Evolutionary conservation across 805 yeast genomes (phyloP).

Genomic region (Starmera quercuum): DNA sequence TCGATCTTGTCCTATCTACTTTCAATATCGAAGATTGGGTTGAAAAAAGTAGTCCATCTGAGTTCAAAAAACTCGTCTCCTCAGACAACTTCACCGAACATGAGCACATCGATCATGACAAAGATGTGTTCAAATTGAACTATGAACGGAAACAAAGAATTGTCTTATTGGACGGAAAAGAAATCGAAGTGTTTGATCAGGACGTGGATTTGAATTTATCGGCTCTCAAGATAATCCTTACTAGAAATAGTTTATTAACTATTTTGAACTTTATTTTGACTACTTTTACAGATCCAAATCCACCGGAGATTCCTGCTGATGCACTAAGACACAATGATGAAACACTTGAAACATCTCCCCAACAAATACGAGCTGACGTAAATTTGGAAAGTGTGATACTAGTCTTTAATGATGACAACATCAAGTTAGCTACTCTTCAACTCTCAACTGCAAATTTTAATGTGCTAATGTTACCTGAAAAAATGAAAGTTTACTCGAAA

Average conservation of each 20-base stretch:
- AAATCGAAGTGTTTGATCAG: constrained; percentile 71
- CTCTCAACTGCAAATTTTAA: constrained; percentile 66
- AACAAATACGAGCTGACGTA: constrained; percentile 62
- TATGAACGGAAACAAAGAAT: constrained; percentile 54
- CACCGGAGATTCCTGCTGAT: constrained; percentile 63
- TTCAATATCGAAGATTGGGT: constrained; percentile 70
- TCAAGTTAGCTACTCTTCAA: constrained; percentile 70
- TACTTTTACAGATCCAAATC: constrained; percentile 81
- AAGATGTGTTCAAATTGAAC: constrained; percentile 50
- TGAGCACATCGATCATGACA: constrained; percentile 27
- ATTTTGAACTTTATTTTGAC: constrained; percentile 73
- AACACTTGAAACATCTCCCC: constrained; percentile 55
- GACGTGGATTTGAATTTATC: constrained; percentile 66
- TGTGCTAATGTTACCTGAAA: constrained; percentile 65
- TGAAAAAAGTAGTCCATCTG: constrained; percentile 51
- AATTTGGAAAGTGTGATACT: constrained; percentile 66
- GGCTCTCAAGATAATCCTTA: constrained; percentile 64
- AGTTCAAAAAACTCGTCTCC: constrained; percentile 62
- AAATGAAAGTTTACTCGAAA: constrained; percentile 60
- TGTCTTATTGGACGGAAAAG: constrained; percentile 43
- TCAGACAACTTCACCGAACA: constrained; percentile 42
- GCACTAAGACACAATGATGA: constrained; percentile 59
- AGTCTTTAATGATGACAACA: constrained; percentile 75
- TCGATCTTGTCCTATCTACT: constrained; percentile 57
- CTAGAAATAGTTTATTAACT: constrained; percentile 73